Evolutionary conservation across 2,329 filamentous ascomycete genomes (phyloP).

Genomic region (Aspergillus awamori): DNA sequence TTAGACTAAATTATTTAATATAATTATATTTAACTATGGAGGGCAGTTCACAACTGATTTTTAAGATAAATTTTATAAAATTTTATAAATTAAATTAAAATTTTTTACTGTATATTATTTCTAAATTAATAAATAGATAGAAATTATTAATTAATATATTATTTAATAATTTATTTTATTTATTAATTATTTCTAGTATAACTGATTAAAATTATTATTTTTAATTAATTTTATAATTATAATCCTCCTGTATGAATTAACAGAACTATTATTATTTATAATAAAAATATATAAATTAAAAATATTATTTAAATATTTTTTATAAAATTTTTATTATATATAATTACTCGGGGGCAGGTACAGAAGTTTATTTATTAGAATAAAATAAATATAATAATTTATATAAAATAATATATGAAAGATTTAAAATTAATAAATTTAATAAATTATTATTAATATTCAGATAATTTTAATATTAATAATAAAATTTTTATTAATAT

Average conservation of each 20-base stretch:
- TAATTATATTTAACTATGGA: background rate
- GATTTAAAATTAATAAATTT: background rate
- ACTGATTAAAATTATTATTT: background rate
- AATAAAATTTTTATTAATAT: background rate
- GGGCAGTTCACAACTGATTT: background rate
- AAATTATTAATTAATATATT: slow-evolving; percentile 3
- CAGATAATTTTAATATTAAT: background rate
- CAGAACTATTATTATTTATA: background rate
- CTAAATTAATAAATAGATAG: background rate
- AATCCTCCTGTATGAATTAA: background rate
- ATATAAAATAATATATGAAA: background rate
- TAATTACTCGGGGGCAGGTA: too few species aligned
- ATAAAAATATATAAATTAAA: background rate
- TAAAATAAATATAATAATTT: background rate
- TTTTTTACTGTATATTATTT: background rate
- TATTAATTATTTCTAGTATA: background rate
- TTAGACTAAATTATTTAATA: background rate
- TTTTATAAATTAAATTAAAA: background rate
- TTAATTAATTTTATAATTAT: background rate
- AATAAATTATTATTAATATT: background rate
- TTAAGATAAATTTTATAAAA: background rate
- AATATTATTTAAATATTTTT: background rate
- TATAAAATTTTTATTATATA: background rate
- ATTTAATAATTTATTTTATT: background rate
- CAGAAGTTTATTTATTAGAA: background rate